Conservation (phyloP, 2,329 filamentous ascomycete species). For the Curvularia sp. region DNA sequence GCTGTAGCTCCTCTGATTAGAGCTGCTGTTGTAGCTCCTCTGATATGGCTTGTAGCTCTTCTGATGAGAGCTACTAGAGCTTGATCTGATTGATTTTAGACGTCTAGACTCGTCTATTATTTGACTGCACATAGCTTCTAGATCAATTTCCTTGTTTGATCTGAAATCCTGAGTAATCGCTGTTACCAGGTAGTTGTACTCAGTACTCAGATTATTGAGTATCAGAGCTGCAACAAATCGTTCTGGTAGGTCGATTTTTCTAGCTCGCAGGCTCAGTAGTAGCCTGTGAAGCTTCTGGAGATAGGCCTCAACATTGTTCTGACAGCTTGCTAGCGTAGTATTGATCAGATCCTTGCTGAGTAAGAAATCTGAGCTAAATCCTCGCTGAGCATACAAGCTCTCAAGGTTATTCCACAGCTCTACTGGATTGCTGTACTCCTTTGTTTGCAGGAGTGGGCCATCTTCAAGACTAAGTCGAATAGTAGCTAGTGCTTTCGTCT, state of each 20-base stretch:
- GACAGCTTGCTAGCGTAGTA: too few relatives aligned
- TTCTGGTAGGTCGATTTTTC: neutral
- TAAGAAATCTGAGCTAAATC: neutral
- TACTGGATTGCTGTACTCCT: neutral
- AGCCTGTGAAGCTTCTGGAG: neutral
- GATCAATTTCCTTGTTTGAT: too few relatives aligned
- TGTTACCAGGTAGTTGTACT: neutral
- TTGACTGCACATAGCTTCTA: too few relatives aligned
- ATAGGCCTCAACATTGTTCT: neutral
- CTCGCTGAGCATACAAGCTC: neutral
- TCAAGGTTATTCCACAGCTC: neutral
- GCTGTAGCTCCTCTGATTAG: neutral
- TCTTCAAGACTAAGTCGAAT: neutral
- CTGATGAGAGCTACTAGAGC: too few relatives aligned
- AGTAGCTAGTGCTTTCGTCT: neutral
- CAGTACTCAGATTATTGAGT: neutral
- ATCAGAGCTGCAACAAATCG: neutral
- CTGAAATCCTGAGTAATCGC: neutral
- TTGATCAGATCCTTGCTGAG: neutral
- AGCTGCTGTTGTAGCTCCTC: neutral
- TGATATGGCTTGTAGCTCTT: neutral
- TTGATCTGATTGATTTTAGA: too few relatives aligned
- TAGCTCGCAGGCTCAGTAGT: neutral
- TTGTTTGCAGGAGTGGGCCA: neutral
- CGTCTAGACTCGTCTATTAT: too few relatives aligned